Percentiles rank a stretch among this genome's conserved stretches.
These are phyloP conservation scores for Fraxinus nigra DNA, from an alignment of 305 asterid species.

Conservation along the genomic window DNA sequence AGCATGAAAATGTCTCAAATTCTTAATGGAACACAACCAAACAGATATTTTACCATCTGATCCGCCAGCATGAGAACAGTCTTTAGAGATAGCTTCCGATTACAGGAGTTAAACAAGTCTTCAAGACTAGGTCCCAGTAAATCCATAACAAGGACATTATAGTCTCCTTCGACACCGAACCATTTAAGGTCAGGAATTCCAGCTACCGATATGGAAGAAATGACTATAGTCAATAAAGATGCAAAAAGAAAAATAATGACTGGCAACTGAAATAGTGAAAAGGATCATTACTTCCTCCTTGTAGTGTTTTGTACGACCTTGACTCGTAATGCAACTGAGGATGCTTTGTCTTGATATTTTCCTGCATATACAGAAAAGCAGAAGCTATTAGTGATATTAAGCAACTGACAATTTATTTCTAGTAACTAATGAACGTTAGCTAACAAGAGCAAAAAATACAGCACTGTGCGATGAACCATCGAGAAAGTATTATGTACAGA, in stretches of 20 bases:
- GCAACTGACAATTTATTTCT: background rate
- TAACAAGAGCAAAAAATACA: background rate
- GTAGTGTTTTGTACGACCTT: constrained; percentile 72
- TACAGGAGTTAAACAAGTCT: constrained; percentile 83
- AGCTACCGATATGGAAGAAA: constrained; percentile 40
- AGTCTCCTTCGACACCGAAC: constrained; percentile 92
- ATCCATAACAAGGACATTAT: constrained; percentile 89
- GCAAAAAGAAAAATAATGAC: constrained; percentile 13
- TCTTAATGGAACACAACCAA: background rate
- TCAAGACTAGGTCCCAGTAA: constrained; percentile 92
- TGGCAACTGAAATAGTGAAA: constrained; percentile 13
- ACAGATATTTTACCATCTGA: constrained; percentile 60
- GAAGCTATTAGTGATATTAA: background rate
- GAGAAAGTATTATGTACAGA: background rate
- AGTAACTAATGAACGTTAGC: background rate
- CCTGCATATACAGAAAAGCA: constrained; percentile 39
- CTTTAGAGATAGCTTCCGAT: constrained; percentile 78
- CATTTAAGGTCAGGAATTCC: constrained; percentile 79
- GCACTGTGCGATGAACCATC: background rate
- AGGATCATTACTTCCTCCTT: constrained; percentile 80
- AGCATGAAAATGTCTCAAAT: background rate
- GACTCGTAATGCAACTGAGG: constrained; percentile 79
- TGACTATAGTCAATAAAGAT: background rate
- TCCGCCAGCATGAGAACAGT: constrained; percentile 94
- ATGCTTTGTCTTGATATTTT: constrained; percentile 82